Base-by-base conservation (phyloP, 768 basidiomycete genomes). In the Goffeauzyma gilvescens region DNA sequence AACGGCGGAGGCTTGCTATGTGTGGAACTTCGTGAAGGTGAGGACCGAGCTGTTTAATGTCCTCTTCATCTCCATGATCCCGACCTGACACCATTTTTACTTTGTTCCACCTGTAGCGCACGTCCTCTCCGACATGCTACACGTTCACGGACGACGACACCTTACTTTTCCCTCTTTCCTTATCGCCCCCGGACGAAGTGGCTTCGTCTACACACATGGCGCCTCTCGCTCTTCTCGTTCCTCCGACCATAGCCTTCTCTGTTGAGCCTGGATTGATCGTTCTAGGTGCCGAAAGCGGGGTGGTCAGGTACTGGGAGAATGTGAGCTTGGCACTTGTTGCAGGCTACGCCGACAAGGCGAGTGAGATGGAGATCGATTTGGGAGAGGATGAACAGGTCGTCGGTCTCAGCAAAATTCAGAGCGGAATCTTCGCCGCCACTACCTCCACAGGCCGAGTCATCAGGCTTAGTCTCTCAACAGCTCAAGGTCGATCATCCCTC, bases 401-500 rank as follows among this genome's bases (percentile, higher is more conserved):
- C 12, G 17, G 17, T 17, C 6, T 7, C 18, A 23, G 9, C 12
- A 6, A 20, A 20, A 23, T 12, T 12, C 37, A 10, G 17, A n/a
- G n/a, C n/a, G n/a, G n/a, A n/a, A n/a, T n/a, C n/a, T n/a, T n/a
- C n/a, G n/a, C n/a, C n/a, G n/a, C n/a, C n/a, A n/a, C n/a, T n/a
- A n/a, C n/a, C n/a, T n/a, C n/a, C n/a, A n/a, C n/a, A n/a, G n/a
- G n/a, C n/a, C n/a, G n/a, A n/a, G n/a, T n/a, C n/a, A n/a, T n/a
- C n/a, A n/a, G n/a, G n/a, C n/a, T n/a, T n/a, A n/a, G n/a, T n/a
- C n/a, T n/a, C n/a, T n/a, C n/a, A n/a, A n/a, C n/a, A n/a, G n/a
- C n/a, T 38, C 17, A 38, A 24, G 22, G 22, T 10, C 51, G 24
- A 37, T 37, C 5, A 33, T 55, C 2, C 17, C 49, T n/a, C n/a